Evolutionary conservation across 1,284 basidiomycete species (phyloP).

Genomic region (Salmacisia buchloeana): DNA sequence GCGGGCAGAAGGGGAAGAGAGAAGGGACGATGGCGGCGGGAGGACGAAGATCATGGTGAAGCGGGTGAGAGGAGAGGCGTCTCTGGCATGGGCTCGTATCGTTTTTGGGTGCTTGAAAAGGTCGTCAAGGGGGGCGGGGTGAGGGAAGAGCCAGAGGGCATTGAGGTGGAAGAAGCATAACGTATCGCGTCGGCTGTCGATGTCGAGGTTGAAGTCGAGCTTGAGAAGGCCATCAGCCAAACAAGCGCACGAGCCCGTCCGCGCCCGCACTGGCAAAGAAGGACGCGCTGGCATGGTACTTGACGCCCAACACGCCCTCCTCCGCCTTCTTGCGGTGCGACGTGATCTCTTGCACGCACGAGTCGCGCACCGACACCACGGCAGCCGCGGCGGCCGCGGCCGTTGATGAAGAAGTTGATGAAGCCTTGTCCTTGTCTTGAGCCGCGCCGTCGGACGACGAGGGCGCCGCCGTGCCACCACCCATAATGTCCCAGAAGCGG

Average conservation of each 20-base stretch:
- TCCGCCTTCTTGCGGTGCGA: constrained; percentile 73
- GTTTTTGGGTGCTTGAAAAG: background rate
- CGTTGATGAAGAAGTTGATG: too few species aligned
- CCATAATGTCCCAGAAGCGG: constrained; percentile 88
- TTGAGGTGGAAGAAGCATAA: too few species aligned
- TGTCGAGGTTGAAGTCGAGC: too few species aligned
- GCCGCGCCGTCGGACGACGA: background rate
- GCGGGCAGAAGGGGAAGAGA: background rate
- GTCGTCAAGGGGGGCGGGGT: background rate
- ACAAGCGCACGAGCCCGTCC: constrained; percentile 89
- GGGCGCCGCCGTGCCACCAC: background rate
- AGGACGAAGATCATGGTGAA: background rate
- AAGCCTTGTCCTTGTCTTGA: background rate
- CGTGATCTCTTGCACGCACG: constrained; percentile 82
- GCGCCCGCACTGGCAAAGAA: constrained; percentile 88
- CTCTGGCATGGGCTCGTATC: too few species aligned
- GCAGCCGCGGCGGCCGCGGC: background rate
- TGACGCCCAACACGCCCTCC: constrained; percentile 83
- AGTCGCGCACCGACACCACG: constrained; percentile 35
- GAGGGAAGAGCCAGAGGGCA: background rate
- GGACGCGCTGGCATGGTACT: constrained; percentile 75
- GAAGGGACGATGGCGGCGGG: background rate
- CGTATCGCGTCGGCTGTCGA: too few species aligned
- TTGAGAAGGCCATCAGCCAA: constrained; percentile 34
- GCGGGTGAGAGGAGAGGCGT: background rate